Evolutionary conservation across 169 alveolate genomes (phyloP).

Genomic region (Perkinsus olseni): DNA sequence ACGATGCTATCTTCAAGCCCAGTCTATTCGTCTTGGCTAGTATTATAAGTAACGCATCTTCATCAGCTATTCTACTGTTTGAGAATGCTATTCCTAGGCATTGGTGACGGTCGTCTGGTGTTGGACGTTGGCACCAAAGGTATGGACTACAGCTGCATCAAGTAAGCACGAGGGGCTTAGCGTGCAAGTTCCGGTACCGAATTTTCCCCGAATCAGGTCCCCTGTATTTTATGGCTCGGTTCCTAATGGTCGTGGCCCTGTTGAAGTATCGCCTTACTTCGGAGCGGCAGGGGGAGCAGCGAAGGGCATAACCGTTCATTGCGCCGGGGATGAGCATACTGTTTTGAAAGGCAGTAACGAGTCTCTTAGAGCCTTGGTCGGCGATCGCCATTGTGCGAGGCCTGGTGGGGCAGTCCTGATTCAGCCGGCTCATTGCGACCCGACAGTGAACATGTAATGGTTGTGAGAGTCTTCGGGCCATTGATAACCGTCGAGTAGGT

Average conservation of each 20-base stretch:
- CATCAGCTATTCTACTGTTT: background rate
- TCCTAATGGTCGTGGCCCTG: background rate
- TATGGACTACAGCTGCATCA: background rate
- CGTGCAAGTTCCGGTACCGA: background rate
- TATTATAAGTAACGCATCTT: background rate
- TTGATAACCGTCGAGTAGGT: background rate
- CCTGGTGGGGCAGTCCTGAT: background rate
- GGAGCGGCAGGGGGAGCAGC: background rate
- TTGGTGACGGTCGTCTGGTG: background rate
- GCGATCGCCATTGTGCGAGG: background rate
- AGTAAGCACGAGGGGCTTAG: background rate
- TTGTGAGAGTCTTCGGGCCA: background rate
- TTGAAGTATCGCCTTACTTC: background rate
- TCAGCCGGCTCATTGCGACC: background rate
- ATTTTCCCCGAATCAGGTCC: background rate
- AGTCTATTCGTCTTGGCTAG: background rate
- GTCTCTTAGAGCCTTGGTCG: background rate
- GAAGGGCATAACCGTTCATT: background rate
- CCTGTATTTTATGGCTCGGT: background rate
- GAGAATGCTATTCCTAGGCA: background rate
- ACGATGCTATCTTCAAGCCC: background rate
- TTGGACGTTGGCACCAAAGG: background rate
- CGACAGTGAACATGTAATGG: background rate
- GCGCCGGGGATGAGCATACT: background rate
- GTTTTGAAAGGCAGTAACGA: background rate